Evolutionary conservation across 176 grass and related monocot species (phyloP).

Genomic region (Guadua angustifolia): DNA sequence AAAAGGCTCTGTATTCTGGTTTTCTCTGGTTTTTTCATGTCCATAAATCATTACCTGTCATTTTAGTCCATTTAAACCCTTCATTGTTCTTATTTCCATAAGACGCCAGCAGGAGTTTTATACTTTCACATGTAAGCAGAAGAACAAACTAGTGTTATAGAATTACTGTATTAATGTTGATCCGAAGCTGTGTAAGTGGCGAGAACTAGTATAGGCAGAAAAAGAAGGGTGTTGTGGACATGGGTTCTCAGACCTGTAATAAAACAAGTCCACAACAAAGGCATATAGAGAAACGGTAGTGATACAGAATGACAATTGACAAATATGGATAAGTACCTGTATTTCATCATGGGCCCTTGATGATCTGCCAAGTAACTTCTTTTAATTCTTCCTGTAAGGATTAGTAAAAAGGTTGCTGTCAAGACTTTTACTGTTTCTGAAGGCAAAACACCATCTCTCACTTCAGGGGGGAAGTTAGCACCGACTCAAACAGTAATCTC

Average conservation of each 20-base stretch:
- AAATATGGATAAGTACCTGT: constrained; percentile 16
- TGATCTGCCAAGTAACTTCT: constrained; percentile 33
- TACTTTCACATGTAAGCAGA: neutral
- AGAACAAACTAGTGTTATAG: neutral
- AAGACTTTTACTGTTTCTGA: constrained; percentile 32
- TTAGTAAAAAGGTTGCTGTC: constrained; percentile 20
- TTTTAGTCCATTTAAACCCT: neutral
- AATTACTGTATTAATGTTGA: neutral
- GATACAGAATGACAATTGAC: neutral
- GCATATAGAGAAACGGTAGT: neutral
- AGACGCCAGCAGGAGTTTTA: neutral
- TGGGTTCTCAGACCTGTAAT: neutral
- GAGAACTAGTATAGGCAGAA: neutral
- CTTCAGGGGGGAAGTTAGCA: constrained; percentile 35
- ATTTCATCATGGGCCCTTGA: constrained; percentile 45
- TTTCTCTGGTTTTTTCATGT: neutral
- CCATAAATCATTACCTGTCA: neutral
- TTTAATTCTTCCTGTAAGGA: constrained; percentile 42
- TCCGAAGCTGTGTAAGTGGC: neutral
- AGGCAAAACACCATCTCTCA: constrained; percentile 48
- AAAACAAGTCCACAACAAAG: neutral
- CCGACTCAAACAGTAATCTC: constrained; percentile 1
- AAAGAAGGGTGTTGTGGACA: neutral
- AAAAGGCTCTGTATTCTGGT: no score
- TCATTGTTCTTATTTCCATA: neutral